These are phyloP conservation scores for Podospora fimiseda DNA, from an alignment of 495 filamentous ascomycete species.

Conservation along the genomic window DNA sequence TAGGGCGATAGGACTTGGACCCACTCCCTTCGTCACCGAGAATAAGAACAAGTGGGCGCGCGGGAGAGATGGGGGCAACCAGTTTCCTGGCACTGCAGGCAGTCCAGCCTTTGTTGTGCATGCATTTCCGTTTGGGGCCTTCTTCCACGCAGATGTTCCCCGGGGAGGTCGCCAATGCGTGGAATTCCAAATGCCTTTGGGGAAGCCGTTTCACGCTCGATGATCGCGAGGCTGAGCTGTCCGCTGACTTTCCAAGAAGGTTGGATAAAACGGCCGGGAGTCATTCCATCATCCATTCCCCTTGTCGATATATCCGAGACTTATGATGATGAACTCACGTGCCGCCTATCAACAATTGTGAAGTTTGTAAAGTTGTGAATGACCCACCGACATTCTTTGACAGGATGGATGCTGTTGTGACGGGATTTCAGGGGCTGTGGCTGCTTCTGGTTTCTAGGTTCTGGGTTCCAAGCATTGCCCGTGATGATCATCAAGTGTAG, in stretches of 20 bases:
- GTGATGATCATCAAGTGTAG: not conserved
- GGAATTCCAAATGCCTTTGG: not conserved
- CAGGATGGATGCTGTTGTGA: not conserved
- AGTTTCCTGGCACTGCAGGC: not conserved
- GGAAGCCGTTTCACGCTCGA: conserved; percentile 7
- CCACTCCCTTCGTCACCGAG: not conserved
- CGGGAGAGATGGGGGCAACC: not conserved
- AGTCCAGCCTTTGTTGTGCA: not conserved
- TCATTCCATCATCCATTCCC: conserved; percentile 1
- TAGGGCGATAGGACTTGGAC: conserved; percentile 7
- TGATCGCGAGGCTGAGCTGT: conserved; percentile 8
- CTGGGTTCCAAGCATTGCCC: not conserved
- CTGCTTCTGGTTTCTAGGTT: not conserved
- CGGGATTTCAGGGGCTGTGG: not conserved
- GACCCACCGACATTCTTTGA: too few relatives aligned
- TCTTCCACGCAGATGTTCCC: too few relatives aligned
- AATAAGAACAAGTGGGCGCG: too few relatives aligned
- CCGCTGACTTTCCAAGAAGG: not conserved
- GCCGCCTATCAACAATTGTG: not conserved
- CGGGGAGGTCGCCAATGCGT: conserved; percentile 10
- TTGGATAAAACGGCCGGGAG: not conserved
- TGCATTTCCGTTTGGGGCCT: not conserved
- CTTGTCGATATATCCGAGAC: not conserved
- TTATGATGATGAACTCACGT: not conserved
- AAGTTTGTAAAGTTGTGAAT: not conserved